A percentile compares a stretch with the other conserved stretches of the same genome.
phyloP scores from a whole-genome alignment of 805 yeast species.

The Blastobotrys attinorum region DNA sequence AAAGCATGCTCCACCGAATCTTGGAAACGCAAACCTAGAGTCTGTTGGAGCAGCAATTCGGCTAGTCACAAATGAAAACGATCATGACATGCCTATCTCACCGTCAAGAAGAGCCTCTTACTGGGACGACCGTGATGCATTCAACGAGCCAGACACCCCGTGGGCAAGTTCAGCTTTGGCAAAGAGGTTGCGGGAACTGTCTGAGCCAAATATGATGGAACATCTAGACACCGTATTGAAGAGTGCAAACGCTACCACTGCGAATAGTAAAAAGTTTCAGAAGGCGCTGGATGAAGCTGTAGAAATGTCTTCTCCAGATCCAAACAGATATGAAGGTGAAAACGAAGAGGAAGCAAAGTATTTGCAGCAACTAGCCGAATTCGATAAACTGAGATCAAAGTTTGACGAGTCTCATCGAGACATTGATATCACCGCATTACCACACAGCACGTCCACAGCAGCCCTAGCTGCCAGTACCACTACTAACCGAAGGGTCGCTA shows the following conservation, averaged over 20 bases:
- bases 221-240: neutral
- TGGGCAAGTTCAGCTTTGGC: neutral
- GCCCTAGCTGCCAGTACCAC: neutral
- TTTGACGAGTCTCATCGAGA: too few species aligned
- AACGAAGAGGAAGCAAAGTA: neutral
- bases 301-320: neutral
- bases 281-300: neutral
- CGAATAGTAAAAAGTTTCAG: too few species aligned
- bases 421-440: too few species aligned
- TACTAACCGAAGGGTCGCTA: neutral
- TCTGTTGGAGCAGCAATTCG: conserved; percentile 7
- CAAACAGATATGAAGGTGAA: neutral
- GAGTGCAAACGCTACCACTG: neutral
- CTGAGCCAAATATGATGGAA: neutral
- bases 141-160: conserved; percentile 3
- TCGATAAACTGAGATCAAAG: conserved; percentile 1
- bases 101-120: neutral
- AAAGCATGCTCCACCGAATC: conserved; percentile 1
- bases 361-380: conserved; percentile 1
- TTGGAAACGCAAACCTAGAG: neutral
- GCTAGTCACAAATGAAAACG: conserved; percentile 5
- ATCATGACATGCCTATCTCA: neutral
- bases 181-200: neutral
- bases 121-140: conserved; percentile 4
- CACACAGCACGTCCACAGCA: too few species aligned